These are phyloP conservation scores for Macroventuria anomochaeta DNA, from an alignment of 2,329 filamentous ascomycete species.

Conservation along the genomic window DNA sequence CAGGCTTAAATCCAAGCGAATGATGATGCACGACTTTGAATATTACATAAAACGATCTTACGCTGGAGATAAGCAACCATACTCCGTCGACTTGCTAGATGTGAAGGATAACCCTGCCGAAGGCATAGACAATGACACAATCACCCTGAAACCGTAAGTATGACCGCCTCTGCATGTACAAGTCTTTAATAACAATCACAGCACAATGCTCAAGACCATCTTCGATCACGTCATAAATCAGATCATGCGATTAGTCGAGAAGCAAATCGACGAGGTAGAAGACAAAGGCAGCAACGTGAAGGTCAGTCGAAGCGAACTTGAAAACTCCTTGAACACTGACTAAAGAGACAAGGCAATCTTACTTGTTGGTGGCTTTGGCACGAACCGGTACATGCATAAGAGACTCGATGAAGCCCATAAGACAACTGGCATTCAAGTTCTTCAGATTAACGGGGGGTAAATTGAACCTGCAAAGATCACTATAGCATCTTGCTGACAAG, in stretches of 20 bases:
- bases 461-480: background rate
- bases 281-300: background rate
- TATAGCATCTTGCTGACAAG: background rate
- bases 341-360: slow-evolving; percentile 9
- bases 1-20: background rate
- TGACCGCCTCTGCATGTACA: background rate
- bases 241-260: slow-evolving; percentile 20
- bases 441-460: background rate
- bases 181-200: background rate
- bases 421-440: slow-evolving; percentile 4
- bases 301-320: background rate
- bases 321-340: background rate
- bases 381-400: slow-evolving; percentile 19
- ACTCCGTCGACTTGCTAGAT: background rate
- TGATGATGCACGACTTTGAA: background rate
- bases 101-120: background rate
- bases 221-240: background rate
- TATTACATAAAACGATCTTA: background rate
- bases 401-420: slow-evolving; percentile 5
- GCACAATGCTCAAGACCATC: background rate
- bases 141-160: background rate
- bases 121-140: background rate
- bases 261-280: slow-evolving; percentile 18
- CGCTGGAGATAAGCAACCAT: background rate
- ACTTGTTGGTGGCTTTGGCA: slow-evolving; percentile 20